Percentiles rank a stretch among this genome's conserved stretches.
Evolutionary conservation across 2,329 filamentous ascomycete genomes (phyloP).

Genomic region (Venturia pyrina): DNA sequence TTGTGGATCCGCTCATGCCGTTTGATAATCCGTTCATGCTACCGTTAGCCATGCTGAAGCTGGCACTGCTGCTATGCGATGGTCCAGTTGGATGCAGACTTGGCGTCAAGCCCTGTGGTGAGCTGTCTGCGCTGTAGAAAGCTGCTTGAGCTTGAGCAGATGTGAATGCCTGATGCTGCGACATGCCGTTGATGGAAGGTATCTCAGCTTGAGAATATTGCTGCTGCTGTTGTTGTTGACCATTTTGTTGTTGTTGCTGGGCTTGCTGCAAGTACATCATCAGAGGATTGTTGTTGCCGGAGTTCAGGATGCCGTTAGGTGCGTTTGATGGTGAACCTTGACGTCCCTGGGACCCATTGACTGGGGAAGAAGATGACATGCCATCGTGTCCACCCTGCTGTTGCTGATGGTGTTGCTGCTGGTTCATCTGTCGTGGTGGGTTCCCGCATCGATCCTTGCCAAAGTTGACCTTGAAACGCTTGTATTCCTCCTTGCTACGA

Average conservation of each 20-base stretch:
- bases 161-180: conserved; percentile 47
- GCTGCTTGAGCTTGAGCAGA: conserved; percentile 77
- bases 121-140: conserved; percentile 53
- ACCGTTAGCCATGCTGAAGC: conserved; percentile 39
- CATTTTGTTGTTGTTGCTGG: conserved; percentile 37
- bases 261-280: conserved; percentile 89
- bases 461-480: conserved; percentile 98
- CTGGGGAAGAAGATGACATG: conserved; percentile 44
- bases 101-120: conserved; percentile 6
- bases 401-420: conserved; percentile 50
- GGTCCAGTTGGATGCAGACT: conserved; percentile 45
- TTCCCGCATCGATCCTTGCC: conserved; percentile 98
- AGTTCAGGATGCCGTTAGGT: conserved; percentile 68
- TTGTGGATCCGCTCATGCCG: conserved; percentile 47
- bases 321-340: conserved; percentile 56
- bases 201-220: conserved; percentile 32
- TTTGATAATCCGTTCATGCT: conserved; percentile 21
- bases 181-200: conserved; percentile 19
- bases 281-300: conserved; percentile 71
- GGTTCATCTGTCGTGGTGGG: conserved; percentile 70
- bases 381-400: conserved; percentile 53
- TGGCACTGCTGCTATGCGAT: conserved; percentile 43
- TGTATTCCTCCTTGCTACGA: conserved; percentile 90
- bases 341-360: conserved; percentile 49
- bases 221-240: conserved; percentile 31